Percentiles rank a stretch among this genome's conserved stretches.
Evolutionary conservation across 1,284 basidiomycete genomes (phyloP).

Genomic region (Peniophora sp.): DNA sequence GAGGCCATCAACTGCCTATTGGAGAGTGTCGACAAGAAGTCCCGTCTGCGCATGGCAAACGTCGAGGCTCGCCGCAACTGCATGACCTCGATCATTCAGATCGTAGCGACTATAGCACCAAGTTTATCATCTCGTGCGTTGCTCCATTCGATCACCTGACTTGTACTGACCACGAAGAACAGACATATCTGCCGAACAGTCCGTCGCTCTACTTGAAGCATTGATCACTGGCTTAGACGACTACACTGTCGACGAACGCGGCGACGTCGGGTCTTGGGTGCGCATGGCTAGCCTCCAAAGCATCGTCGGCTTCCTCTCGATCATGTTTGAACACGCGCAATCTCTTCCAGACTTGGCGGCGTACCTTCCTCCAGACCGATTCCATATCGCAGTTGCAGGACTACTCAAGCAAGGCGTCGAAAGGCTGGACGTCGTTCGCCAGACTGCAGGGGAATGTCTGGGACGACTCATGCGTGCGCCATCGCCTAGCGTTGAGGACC

Average conservation of each 20-base stretch:
- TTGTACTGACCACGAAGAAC: conserved; percentile 9
- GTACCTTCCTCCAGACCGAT: conserved; percentile 55
- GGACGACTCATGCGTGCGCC: conserved; percentile 39
- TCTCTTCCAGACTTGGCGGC: conserved; percentile 34
- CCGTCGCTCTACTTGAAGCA: conserved; percentile 40
- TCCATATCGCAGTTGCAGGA: conserved; percentile 51
- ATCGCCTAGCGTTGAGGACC: conserved; percentile 30
- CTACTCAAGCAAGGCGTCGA: conserved; percentile 88
- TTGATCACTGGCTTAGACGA: conserved; percentile 71
- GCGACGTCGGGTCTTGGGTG: conserved; percentile 97
- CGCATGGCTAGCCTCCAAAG: conserved; percentile 71
- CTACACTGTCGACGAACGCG: conserved; percentile 90
- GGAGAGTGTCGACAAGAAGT: conserved; percentile 44
- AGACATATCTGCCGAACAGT: conserved; percentile 41
- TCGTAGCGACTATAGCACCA: conserved; percentile 41
- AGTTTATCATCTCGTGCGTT: conserved; percentile 39
- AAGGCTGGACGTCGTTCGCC: conserved; percentile 84
- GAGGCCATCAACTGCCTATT: conserved; percentile 54
- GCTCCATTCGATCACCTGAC: background rate
- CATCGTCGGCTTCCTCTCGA: conserved; percentile 40
- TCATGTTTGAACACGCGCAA: conserved; percentile 35
- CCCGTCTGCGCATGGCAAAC: conserved; percentile 34
- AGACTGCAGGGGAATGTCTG: conserved; percentile 65
- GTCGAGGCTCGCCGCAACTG: conserved; percentile 70
- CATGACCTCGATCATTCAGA: conserved; percentile 54